Base-by-base conservation (phyloP, 2,329 filamentous ascomycete genomes). In the Aspergillus chevalieri region DNA sequence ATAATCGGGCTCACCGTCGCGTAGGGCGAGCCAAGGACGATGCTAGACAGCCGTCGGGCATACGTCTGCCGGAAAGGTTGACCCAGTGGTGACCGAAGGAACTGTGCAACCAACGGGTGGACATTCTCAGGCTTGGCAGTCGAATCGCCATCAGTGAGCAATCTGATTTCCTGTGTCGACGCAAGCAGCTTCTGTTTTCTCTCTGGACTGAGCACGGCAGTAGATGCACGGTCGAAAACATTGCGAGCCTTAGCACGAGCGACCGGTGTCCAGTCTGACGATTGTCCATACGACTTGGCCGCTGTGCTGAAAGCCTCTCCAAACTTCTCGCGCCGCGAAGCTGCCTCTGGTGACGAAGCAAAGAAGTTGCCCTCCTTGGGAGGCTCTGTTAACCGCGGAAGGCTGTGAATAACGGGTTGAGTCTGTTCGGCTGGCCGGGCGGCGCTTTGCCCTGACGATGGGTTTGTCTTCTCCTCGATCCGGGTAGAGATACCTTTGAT, bases 1-100 rank as follows among this genome's bases (percentile, higher is more conserved):
- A 86, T 70, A 57, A 89, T 85, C 14, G 86, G 72, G 26, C 80
- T 81, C 1, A 82, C 73, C 62, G 87, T 83, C 3, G 85, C 86
- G 61, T 86, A 83, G 0, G 90, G 90, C 0, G 78, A 74, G 28
- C 89, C 90, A 17, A 93, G 76, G 3, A 95, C 80, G 10, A 86
- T 80, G 2, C 80, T 78, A 1, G 79, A 79, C 22, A 89, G 76
- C 33, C 81, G 82, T 24, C 81, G 80, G 10, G 78, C 72, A 63
- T 89, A 88, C 3, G 81, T 79, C 58, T 86, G 82, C 21, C 85
- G 82, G 66, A 96, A 89, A 0, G 86, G 76, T 51, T 72, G 74
- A 8, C 88, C 88, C 1, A 89, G 44, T 0, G 75, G 72, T 2
- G 78, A 79, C 14, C 71, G 65, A 10, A 82, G 65, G 53, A 79